Conservation (phyloP, 768 basidiomycete species). For the Botryobasidium botryosum region DNA sequence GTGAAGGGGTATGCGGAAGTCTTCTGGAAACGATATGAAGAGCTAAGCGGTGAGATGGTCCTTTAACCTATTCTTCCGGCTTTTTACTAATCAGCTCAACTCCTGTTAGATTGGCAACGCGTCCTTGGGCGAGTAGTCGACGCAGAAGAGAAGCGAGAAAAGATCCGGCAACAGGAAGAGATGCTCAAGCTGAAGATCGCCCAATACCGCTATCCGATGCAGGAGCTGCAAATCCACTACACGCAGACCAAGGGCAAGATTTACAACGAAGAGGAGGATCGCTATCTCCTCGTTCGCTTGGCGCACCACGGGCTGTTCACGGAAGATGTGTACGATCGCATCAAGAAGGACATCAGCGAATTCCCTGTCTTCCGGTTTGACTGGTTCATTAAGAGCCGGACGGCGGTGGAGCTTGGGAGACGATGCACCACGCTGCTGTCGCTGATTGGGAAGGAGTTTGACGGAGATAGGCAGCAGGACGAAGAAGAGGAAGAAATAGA, state of each 20-base stretch:
- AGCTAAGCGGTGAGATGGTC: slow-evolving; percentile 44
- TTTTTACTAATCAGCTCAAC: background rate
- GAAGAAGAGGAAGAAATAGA: slow-evolving; percentile 44
- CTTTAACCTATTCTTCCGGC: slow-evolving; percentile 1
- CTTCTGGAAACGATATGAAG: slow-evolving; percentile 82
- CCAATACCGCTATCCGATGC: slow-evolving; percentile 81
- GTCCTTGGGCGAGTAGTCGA: slow-evolving; percentile 72
- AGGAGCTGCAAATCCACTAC: slow-evolving; percentile 90
- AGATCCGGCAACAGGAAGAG: slow-evolving; percentile 61
- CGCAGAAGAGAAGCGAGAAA: slow-evolving; percentile 80
- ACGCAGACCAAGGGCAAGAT: slow-evolving; percentile 93
- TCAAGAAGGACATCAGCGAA: slow-evolving; percentile 92
- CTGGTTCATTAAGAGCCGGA: slow-evolving; percentile 95
- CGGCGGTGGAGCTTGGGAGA: slow-evolving; percentile 73
- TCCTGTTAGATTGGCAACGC: slow-evolving; percentile 47
- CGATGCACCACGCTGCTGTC: slow-evolving; percentile 73
- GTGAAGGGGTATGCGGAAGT: slow-evolving; percentile 62
- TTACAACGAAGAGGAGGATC: slow-evolving; percentile 92
- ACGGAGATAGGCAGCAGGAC: slow-evolving; percentile 32
- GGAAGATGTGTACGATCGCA: slow-evolving; percentile 84
- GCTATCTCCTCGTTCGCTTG: slow-evolving; percentile 81
- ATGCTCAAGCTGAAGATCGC: slow-evolving; percentile 70
- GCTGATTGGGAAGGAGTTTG: slow-evolving; percentile 78
- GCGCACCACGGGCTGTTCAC: slow-evolving; percentile 78
- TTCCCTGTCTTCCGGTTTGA: slow-evolving; percentile 96